Evolutionary conservation across 768 basidiomycete genomes (phyloP).

Genomic region (Lepiota brunneoincarnata): DNA sequence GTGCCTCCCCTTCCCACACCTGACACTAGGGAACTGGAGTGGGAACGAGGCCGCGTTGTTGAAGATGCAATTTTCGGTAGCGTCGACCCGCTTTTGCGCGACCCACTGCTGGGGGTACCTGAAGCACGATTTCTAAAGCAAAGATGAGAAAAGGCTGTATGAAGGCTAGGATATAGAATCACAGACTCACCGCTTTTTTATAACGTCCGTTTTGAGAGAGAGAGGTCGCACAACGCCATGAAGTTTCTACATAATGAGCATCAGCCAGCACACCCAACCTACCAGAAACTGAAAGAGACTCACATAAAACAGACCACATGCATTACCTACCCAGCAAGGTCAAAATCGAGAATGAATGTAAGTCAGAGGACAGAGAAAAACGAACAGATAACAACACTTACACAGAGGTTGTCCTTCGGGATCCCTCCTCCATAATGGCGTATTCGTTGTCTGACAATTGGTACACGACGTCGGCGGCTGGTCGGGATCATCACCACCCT

Average conservation of each 20-base stretch:
- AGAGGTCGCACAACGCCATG: conserved; percentile 94
- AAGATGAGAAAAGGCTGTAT: conserved; percentile 5
- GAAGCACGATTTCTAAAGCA: conserved; percentile 75
- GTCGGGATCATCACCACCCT: conserved; percentile 71
- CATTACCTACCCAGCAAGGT: conserved; percentile 55
- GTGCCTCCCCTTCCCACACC: conserved; percentile 41
- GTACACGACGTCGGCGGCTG: conserved; percentile 81
- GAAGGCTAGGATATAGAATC: background rate
- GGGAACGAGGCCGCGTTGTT: conserved; percentile 69
- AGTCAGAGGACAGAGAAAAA: conserved; percentile 14
- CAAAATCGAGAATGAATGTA: conserved; percentile 15
- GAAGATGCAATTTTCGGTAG: conserved; percentile 78
- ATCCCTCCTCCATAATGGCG: conserved; percentile 89
- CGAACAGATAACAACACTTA: conserved; percentile 35
- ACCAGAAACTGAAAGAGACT: conserved; percentile 31
- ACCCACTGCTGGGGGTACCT: conserved; percentile 61
- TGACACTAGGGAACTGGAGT: conserved; percentile 56
- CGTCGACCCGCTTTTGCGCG: conserved; percentile 57
- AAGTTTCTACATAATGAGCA: conserved; percentile 62
- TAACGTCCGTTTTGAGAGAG: conserved; percentile 94
- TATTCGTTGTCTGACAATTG: conserved; percentile 95
- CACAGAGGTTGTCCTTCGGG: conserved; percentile 92
- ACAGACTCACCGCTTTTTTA: conserved; percentile 81
- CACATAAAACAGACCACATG: conserved; percentile 91
- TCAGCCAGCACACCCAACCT: conserved; percentile 10